Conservation (phyloP, 2,329 filamentous ascomycete species). For the Diaporthe longicolla region DNA sequence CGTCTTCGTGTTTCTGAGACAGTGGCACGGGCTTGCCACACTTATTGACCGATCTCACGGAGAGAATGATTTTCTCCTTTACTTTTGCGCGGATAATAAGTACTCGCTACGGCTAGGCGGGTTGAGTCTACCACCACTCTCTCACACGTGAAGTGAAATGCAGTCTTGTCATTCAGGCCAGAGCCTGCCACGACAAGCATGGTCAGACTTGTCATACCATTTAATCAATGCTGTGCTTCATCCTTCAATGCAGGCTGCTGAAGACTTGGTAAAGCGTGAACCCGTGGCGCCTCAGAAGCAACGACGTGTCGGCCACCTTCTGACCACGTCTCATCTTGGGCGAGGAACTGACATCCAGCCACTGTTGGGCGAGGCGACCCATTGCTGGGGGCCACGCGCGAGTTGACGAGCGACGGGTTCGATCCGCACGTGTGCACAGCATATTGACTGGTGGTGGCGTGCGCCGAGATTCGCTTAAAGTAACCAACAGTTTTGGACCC, state of each 20-base stretch:
- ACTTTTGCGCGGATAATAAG: too few species aligned
- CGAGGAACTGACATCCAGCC: conserved; percentile 6
- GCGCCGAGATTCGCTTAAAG: conserved; percentile 13
- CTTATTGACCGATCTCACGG: not conserved
- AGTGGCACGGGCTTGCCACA: not conserved
- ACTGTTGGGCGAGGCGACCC: conserved; percentile 7
- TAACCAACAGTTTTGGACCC: conserved; percentile 9
- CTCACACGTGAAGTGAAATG: not conserved
- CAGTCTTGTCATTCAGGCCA: not conserved
- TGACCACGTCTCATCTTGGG: conserved; percentile 6
- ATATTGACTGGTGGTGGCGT: not conserved
- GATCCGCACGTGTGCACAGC: too few species aligned
- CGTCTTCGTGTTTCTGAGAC: not conserved
- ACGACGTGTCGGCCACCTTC: not conserved
- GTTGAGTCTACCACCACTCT: not conserved
- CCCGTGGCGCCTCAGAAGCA: conserved; percentile 1
- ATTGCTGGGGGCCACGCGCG: not conserved
- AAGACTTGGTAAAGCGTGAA: not conserved
- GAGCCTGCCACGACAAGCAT: not conserved
- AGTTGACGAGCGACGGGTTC: not conserved
- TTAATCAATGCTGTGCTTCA: conserved; percentile 18
- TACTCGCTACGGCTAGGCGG: too few species aligned
- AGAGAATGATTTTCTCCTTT: not conserved
- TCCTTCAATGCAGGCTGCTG: not conserved
- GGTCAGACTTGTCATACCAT: conserved; percentile 3